Evolutionary conservation across 2,329 filamentous ascomycete species (phyloP).

Genomic region (Claviceps africana): DNA sequence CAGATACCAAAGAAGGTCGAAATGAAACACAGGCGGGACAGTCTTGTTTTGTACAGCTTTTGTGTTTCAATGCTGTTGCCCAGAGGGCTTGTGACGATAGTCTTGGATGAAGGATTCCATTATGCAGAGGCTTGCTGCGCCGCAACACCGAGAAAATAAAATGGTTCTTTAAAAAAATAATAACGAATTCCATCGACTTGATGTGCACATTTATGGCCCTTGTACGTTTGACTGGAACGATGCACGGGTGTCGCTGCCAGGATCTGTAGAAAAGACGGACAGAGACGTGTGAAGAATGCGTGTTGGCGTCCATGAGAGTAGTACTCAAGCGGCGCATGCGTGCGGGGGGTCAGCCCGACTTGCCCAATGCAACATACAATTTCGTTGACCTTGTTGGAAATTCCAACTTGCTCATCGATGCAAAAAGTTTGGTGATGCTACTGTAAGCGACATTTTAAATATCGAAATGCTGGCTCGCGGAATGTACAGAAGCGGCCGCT

Average conservation of each 20-base stretch:
- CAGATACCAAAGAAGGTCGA: background rate
- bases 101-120: background rate
- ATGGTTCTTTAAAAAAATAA: background rate
- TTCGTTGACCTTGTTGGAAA: background rate
- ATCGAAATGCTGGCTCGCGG: background rate
- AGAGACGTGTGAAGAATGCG: background rate
- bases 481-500: background rate
- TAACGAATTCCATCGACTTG: background rate
- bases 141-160: background rate
- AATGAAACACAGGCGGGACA: background rate
- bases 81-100: background rate
- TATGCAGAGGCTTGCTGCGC: background rate
- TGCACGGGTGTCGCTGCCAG: background rate
- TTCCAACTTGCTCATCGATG: background rate
- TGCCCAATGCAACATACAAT: background rate
- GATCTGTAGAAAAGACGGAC: background rate
- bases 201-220: background rate
- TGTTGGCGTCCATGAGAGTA: background rate
- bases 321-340: background rate
- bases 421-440: background rate
- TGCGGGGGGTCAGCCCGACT: background rate
- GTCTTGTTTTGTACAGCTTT: background rate
- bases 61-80: background rate
- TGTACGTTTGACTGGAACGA: background rate
- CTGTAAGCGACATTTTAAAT: background rate